Evolutionary conservation across 2,329 filamentous ascomycete genomes (phyloP).

Genomic region (Clonostachys byssicola): DNA sequence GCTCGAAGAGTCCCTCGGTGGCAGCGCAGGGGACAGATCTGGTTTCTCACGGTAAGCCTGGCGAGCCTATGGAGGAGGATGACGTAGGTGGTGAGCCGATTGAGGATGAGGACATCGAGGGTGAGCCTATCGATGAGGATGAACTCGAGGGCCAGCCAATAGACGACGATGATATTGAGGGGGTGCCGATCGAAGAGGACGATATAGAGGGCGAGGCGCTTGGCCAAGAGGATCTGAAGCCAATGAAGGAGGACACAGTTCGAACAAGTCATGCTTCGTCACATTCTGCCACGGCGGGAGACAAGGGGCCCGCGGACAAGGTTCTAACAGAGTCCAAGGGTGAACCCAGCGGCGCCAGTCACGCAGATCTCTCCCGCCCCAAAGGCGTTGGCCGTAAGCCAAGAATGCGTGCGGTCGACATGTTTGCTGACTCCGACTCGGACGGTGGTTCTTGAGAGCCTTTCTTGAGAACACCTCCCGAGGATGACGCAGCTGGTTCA

Average conservation of each 20-base stretch:
- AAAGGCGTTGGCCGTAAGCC: slow-evolving; percentile 40
- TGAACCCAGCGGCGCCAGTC: too few relatives aligned
- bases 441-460: slow-evolving; percentile 2
- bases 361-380: background rate
- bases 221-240: slow-evolving; percentile 42
- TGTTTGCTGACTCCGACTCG: slow-evolving; percentile 76
- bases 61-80: slow-evolving; percentile 25
- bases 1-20: background rate
- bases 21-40: background rate
- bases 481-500: background rate
- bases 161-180: slow-evolving; percentile 46
- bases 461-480: background rate
- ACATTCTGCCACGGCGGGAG: background rate
- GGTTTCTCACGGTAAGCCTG: background rate
- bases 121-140: slow-evolving; percentile 36
- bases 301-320: background rate
- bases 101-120: slow-evolving; percentile 43
- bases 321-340: background rate
- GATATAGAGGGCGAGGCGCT: slow-evolving; percentile 34
- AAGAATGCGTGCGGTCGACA: slow-evolving; percentile 72
- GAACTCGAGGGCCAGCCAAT: slow-evolving; percentile 30
- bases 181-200: slow-evolving; percentile 39
- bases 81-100: slow-evolving; percentile 31
- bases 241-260: slow-evolving; percentile 41
- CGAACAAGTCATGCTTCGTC: slow-evolving; percentile 21